A percentile compares a stretch with the other conserved stretches of the same genome.
These are phyloP conservation scores for Barbarea vulgaris DNA, from an alignment of 345 rosid genomes.

Conservation along the genomic window DNA sequence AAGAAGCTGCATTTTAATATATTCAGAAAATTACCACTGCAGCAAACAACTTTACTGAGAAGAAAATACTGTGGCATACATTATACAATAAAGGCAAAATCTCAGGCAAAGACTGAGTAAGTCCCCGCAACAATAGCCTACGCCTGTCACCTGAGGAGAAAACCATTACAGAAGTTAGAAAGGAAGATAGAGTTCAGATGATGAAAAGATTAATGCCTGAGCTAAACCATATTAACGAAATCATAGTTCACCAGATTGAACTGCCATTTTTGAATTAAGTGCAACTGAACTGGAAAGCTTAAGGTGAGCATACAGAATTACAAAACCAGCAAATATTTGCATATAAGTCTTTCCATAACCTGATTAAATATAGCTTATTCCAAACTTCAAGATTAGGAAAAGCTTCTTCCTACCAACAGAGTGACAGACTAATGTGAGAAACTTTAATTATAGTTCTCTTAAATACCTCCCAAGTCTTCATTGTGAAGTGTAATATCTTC, in stretches of 20 bases:
- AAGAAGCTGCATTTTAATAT: constrained; percentile 52
- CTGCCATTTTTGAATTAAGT: too few species aligned
- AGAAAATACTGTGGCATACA: constrained; percentile 46
- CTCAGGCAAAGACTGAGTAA: constrained; percentile 77
- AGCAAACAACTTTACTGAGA: not conserved
- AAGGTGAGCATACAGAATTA: not conserved
- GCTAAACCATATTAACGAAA: too few species aligned
- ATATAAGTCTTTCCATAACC: not conserved
- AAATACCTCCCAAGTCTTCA: constrained; percentile 86
- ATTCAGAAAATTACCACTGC: constrained; percentile 26
- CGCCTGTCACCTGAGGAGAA: constrained; percentile 69
- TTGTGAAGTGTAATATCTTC: constrained; percentile 94
- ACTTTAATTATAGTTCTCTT: not conserved
- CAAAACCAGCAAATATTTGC: not conserved
- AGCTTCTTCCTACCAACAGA: not conserved
- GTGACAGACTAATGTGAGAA: constrained; percentile 6
- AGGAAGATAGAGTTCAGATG: not conserved
- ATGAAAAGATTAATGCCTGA: not conserved
- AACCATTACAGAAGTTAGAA: constrained; percentile 5
- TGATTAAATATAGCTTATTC: not conserved
- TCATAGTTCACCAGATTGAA: too few species aligned
- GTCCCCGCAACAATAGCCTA: constrained; percentile 69
- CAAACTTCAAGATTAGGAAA: not conserved
- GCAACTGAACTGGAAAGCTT: too few species aligned
- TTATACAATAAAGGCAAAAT: constrained; percentile 72